Evolutionary conservation across 768 basidiomycete genomes (phyloP).

Genomic region (Suillus clintonianus): DNA sequence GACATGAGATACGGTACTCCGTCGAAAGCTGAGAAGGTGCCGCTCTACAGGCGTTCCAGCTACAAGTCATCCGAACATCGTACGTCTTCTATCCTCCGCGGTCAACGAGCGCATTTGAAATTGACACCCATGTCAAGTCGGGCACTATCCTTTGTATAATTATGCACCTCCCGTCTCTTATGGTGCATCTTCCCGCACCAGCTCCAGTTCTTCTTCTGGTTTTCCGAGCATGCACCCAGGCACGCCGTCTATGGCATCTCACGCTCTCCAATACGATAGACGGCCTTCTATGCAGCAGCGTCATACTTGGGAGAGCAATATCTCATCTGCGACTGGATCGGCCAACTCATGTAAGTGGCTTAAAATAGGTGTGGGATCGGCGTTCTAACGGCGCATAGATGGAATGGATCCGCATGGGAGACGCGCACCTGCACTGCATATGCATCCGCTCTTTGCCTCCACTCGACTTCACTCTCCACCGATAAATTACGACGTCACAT

Average conservation of each 20-base stretch:
- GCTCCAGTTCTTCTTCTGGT: constrained; percentile 49
- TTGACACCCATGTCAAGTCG: constrained; percentile 15
- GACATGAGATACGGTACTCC: constrained; percentile 36
- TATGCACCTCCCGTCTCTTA: constrained; percentile 34
- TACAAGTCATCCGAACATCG: constrained; percentile 46
- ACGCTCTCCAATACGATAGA: constrained; percentile 31
- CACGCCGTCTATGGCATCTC: constrained; percentile 33
- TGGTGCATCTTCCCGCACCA: constrained; percentile 49
- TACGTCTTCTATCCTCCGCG: constrained; percentile 27
- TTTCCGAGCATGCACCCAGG: constrained; percentile 40
- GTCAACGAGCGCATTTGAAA: constrained; percentile 10
- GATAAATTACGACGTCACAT: constrained; percentile 60
- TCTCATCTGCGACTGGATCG: constrained; percentile 40
- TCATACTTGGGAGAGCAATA: constrained; percentile 46
- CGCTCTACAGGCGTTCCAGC: constrained; percentile 43
- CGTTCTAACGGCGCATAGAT: constrained; percentile 6
- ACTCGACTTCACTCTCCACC: constrained; percentile 59
- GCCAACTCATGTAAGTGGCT: constrained; percentile 42
- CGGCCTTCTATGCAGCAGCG: constrained; percentile 51
- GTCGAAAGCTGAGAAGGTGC: constrained; percentile 34
- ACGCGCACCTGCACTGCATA: constrained; percentile 44
- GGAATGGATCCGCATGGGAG: constrained; percentile 24
- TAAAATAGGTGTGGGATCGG: constrained; percentile 2
- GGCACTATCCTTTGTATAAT: constrained; percentile 33
- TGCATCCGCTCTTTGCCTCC: constrained; percentile 66